phyloP scores from a whole-genome alignment of 257 asterid genomes.

The Knoxia roxburghii region DNA sequence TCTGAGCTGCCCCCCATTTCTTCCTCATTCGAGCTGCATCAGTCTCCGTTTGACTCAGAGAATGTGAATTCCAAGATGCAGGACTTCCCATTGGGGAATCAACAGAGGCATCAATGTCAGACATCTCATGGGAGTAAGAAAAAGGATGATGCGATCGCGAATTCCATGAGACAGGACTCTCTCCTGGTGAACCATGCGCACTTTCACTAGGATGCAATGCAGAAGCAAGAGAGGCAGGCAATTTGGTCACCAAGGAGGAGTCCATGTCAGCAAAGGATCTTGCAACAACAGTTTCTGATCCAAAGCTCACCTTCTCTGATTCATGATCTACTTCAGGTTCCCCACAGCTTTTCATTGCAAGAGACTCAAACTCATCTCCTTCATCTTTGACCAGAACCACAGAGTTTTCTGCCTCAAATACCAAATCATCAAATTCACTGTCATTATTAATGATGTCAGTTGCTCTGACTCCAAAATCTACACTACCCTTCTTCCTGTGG shows the following conservation, averaged over 20 bases:
- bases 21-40: conserved; percentile 73
- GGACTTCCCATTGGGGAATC: conserved; percentile 82
- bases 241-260: conserved; percentile 48
- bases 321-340: conserved; percentile 28
- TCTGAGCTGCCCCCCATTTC: conserved; percentile 79
- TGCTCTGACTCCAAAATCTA: conserved; percentile 43
- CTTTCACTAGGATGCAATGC: conserved; percentile 30
- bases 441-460: conserved; percentile 39
- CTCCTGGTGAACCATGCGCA: conserved; percentile 61
- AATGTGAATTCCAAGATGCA: conserved; percentile 64
- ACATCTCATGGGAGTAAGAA: conserved; percentile 61
- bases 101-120: conserved; percentile 68
- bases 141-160: conserved; percentile 49
- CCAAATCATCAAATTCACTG: conserved; percentile 43
- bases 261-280: conserved; percentile 47
- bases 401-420: conserved; percentile 46
- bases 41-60: conserved; percentile 49
- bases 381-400: conserved; percentile 42
- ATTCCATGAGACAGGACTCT: conserved; percentile 54
- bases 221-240: conserved; percentile 37
- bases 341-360: conserved; percentile 13
- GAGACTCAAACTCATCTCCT: conserved; percentile 45
- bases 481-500: conserved; percentile 62
- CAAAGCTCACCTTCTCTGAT: conserved; percentile 39
- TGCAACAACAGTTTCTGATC: conserved; percentile 59